phyloP scores from a whole-genome alignment of 371 early-diverging fungal species.

The Apophysomyces elegans region DNA sequence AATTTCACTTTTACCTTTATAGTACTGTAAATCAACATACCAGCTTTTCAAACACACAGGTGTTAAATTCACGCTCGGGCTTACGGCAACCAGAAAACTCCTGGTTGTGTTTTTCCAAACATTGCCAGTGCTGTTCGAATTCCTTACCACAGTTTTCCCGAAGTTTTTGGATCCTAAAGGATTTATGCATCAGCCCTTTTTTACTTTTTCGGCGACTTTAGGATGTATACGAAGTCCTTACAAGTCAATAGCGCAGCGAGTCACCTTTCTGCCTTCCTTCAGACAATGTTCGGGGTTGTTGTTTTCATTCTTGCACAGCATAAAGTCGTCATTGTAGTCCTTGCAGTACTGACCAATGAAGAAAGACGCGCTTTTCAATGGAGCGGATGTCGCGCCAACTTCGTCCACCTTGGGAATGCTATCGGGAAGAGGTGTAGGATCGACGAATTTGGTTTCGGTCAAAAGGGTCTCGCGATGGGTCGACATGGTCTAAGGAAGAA shows the following conservation, averaged over 20 bases:
- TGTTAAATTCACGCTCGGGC: slow-evolving; percentile 82
- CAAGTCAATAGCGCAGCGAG: slow-evolving; percentile 92
- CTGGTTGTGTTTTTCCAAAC: slow-evolving; percentile 91
- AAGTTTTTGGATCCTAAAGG: slow-evolving; percentile 78
- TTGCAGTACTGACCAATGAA: slow-evolving; percentile 90
- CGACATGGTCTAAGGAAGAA: slow-evolving; percentile 31
- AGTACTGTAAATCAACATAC: slow-evolving; percentile 48
- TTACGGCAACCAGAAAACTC: slow-evolving; percentile 82
- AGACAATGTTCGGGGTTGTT: slow-evolving; percentile 90
- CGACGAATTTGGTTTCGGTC: slow-evolving; percentile 60
- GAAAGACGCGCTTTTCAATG: slow-evolving; percentile 91
- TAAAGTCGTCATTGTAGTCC: slow-evolving; percentile 93
- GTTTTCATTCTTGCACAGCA: slow-evolving; percentile 94
- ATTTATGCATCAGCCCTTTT: not conserved
- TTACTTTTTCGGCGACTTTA: not conserved
- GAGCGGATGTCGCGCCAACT: slow-evolving; percentile 91
- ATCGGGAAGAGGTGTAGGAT: slow-evolving; percentile 77
- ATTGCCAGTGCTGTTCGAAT: slow-evolving; percentile 92
- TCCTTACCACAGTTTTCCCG: slow-evolving; percentile 89
- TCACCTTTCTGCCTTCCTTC: slow-evolving; percentile 94
- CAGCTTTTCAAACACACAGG: slow-evolving; percentile 90
- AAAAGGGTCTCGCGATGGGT: slow-evolving; percentile 37
- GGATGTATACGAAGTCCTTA: slow-evolving; percentile 41
- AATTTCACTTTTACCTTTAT: not conserved
- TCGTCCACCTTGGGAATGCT: slow-evolving; percentile 81